These are phyloP conservation scores for Geopyxis carbonaria DNA, from an alignment of 495 filamentous ascomycete species.

Conservation along the genomic window DNA sequence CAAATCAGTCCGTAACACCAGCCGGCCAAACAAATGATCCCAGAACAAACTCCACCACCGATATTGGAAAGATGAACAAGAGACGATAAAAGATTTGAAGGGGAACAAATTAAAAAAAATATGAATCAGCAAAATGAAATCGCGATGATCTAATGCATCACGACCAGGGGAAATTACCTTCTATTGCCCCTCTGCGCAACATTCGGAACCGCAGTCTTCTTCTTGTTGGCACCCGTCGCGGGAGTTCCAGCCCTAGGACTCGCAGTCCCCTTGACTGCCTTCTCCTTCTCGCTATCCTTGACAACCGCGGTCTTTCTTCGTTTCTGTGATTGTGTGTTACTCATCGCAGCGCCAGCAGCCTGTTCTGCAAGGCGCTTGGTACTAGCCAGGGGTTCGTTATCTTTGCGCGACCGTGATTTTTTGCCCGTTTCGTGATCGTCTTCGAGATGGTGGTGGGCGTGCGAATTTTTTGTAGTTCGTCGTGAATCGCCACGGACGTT, in stretches of 20 bases:
- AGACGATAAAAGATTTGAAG: conserved; percentile 6
- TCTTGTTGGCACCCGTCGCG: conserved; percentile 15
- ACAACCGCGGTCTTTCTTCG: conserved; percentile 13
- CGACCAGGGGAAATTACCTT: conserved; percentile 4
- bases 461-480: conserved; percentile 5
- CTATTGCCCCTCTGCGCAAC: conserved; percentile 1
- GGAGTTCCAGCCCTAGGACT: conserved; percentile 20
- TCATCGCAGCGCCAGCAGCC: conserved; percentile 13
- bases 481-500: conserved; percentile 2
- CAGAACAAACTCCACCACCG: not conserved
- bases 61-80: conserved; percentile 5
- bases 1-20: conserved; percentile 6
- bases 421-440: conserved; percentile 1
- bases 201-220: conserved; percentile 3
- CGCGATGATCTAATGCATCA: conserved; percentile 5
- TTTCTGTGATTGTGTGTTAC: conserved; percentile 18
- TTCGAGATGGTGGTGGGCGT: conserved; percentile 2
- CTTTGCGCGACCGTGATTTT: conserved; percentile 3
- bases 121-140: conserved; percentile 6
- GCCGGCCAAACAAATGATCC: conserved; percentile 2
- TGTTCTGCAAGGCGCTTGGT: conserved; percentile 22
- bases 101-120: no score
- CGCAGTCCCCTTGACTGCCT: conserved; percentile 12
- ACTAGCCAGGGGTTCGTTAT: conserved; percentile 5
- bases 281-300: conserved; percentile 21